Conservation (phyloP, 2,329 filamentous ascomycete species). For the Pyricularia sp. region DNA sequence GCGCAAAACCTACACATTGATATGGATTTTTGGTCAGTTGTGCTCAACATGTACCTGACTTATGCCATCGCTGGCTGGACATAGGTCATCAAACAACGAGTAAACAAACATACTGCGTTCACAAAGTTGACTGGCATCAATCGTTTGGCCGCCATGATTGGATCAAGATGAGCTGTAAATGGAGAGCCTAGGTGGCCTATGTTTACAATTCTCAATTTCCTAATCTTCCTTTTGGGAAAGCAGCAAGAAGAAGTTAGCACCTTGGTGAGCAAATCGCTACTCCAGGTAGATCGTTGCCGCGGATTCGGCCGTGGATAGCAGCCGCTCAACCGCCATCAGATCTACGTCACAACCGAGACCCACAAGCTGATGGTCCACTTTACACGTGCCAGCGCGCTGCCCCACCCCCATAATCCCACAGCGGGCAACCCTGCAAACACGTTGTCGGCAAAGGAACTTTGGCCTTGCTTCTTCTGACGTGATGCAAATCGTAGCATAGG, state of each 20-base stretch:
- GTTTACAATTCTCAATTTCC: too few species aligned
- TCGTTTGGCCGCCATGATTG: slow-evolving; percentile 15
- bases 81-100: neutral
- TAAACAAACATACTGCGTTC: slow-evolving; percentile 13
- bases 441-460: neutral
- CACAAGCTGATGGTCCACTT: neutral
- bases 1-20: slow-evolving; percentile 53
- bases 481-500: neutral
- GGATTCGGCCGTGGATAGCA: neutral
- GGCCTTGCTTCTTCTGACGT: neutral
- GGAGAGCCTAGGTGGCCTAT: neutral
- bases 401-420: neutral
- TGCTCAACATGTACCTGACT: neutral
- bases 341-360: neutral
- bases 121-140: slow-evolving; percentile 19
- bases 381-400: neutral
- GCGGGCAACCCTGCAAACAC: neutral
- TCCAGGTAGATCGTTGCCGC: neutral
- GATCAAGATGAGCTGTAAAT: neutral
- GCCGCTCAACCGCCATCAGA: neutral
- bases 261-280: neutral
- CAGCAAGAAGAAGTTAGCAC: too few species aligned
- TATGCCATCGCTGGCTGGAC: neutral
- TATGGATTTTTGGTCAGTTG: neutral
- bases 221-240: too few species aligned